phyloP scores from a whole-genome alignment of 352 stramenopile species.

The Phytophthora tubulina region DNA sequence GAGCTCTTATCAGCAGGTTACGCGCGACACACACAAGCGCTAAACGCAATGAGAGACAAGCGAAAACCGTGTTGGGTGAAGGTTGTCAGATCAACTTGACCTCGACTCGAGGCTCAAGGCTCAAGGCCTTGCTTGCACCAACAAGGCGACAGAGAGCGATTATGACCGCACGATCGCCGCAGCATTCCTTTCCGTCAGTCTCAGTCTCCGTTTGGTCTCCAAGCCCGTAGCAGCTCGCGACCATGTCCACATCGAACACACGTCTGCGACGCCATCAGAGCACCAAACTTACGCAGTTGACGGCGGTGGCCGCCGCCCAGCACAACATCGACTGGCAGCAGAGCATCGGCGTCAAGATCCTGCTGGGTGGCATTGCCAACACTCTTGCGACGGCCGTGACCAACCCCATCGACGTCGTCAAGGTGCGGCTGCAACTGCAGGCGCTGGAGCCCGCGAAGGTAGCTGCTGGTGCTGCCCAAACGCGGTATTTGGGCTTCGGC shows the following conservation, averaged over 20 bases:
- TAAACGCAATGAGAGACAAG: conserved; percentile 19
- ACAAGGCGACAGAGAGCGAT: conserved; percentile 22
- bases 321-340: conserved; percentile 57
- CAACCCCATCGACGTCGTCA: conserved; percentile 77
- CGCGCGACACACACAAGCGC: not conserved
- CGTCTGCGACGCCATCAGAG: conserved; percentile 23
- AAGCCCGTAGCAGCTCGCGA: conserved; percentile 1
- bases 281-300: conserved; percentile 27
- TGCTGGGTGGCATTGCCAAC: conserved; percentile 73
- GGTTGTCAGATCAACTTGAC: conserved; percentile 30
- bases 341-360: conserved; percentile 68
- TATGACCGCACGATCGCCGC: conserved; percentile 25
- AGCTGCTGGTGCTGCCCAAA: conserved; percentile 47
- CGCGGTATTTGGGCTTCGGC: conserved; percentile 67
- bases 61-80: conserved; percentile 24
- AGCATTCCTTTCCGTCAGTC: conserved; percentile 2
- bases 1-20: conserved; percentile 15
- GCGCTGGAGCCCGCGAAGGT: conserved; percentile 48
- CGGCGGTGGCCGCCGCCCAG: conserved; percentile 21
- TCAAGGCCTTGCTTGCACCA: not conserved
- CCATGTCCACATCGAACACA: conserved; percentile 30
- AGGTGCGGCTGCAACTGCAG: conserved; percentile 75
- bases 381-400: conserved; percentile 60
- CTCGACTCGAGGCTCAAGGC: not conserved
- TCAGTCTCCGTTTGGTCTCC: conserved; percentile 33